Conservation (phyloP, 306 rosid species). For the Medicago arabica region DNA sequence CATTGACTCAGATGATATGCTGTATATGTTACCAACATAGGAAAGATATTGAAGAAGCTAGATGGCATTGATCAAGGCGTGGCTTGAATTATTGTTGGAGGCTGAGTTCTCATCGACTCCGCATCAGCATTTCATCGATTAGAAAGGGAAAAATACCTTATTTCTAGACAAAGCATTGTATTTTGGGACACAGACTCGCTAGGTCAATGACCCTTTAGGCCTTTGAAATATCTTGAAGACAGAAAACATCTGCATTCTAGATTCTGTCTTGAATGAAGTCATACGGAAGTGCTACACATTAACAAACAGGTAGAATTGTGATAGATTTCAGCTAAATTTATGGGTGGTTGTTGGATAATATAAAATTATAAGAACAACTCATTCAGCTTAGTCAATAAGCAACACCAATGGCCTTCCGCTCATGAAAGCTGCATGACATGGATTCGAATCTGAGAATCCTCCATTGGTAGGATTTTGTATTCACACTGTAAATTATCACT, state of each 20-base stretch:
- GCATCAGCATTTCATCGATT: not conserved
- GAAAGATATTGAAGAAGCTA: slow-evolving; percentile 33
- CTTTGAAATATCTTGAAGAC: slow-evolving; percentile 33
- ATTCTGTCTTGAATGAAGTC: slow-evolving; percentile 22
- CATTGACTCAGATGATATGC: slow-evolving; percentile 6
- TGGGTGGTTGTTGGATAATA: slow-evolving; percentile 23
- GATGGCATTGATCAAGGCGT: slow-evolving; percentile 20
- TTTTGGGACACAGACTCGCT: slow-evolving; percentile 8
- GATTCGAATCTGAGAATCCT: not conserved
- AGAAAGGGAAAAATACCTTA: slow-evolving; percentile 25
- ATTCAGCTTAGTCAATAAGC: slow-evolving; percentile 29
- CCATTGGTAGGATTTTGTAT: slow-evolving; percentile 6
- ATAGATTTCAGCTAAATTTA: not conserved
- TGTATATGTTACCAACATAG: slow-evolving; percentile 20
- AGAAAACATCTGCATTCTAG: slow-evolving; percentile 5
- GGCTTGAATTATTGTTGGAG: slow-evolving; percentile 15
- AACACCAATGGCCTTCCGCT: not conserved
- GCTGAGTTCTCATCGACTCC: not conserved
- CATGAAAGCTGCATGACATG: not conserved
- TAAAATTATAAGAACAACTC: not conserved
- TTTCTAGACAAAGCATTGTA: slow-evolving; percentile 1
- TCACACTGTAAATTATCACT: slow-evolving; percentile 13
- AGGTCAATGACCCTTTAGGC: slow-evolving; percentile 8
- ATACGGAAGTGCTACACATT: not conserved
- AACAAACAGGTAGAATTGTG: slow-evolving; percentile 1